Evolutionary conservation across 2,329 filamentous ascomycete genomes (phyloP), one percentile per base, ranked within the genome.

Genomic region (Ambrosiella xylebori): DNA sequence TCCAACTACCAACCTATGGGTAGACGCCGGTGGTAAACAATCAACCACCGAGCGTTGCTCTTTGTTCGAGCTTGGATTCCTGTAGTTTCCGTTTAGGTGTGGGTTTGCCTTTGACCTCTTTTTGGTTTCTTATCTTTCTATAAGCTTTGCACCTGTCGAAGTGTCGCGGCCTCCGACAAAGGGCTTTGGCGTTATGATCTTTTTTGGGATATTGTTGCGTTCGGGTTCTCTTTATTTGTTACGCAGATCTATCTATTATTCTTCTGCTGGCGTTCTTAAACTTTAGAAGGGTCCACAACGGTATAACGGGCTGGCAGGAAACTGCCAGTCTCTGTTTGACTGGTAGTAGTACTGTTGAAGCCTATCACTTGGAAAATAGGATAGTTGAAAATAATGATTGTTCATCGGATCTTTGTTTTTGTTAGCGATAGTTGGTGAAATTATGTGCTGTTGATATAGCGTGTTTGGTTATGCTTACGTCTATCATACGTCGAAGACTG

Each of bases 1-100:
- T 54, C 62, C 69, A 65, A 67, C 63, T 57, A 64, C 62, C 35
- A 17, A 15, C 47, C 40, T 8, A 39, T 54, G 35, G 49, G 47
- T 55, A 49, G 59, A 37, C 35, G 37, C 47, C 38, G 49, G 36
- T 54, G 52, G 47, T 36, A 38, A 27, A 41, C 37, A 17, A 12
- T 40, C 12, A 51, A 15, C 47, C 19, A 36, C 13, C 9, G 15
- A 11, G 38, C 41, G 6, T 54, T 40, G 13, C 35, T 13, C n/a
- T 47, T 8, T 38, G 35, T 41, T 41, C 12, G 7, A 12, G 9
- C 27, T 54, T n/a, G 40, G 47, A 19, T 19, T 11, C 12, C 2
- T 35, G 19, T 36, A 27, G 47, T 19, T 51, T 17, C 27, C 12
- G 47, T n/a, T 51, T 13, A 3, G 8, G 13, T 51, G 2, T 51